These are phyloP conservation scores for Knufia fluminis DNA, from an alignment of 2,329 filamentous ascomycete species.

Conservation along the genomic window DNA sequence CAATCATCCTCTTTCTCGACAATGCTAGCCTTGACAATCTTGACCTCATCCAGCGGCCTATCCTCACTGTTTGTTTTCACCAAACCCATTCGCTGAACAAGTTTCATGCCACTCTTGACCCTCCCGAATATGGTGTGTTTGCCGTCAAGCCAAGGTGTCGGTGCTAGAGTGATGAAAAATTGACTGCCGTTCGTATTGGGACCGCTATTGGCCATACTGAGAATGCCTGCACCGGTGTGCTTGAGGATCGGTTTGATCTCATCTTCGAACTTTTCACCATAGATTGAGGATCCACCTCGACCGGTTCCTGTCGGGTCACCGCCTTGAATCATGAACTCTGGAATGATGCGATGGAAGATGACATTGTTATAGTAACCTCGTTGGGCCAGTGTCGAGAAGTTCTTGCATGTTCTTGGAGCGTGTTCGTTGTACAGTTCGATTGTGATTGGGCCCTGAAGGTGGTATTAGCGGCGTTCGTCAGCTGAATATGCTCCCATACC, in stretches of 20 bases:
- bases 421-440: slow-evolving; percentile 85
- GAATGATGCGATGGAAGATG: slow-evolving; percentile 89
- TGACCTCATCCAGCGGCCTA: slow-evolving; percentile 70
- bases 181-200: slow-evolving; percentile 90
- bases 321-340: slow-evolving; percentile 92
- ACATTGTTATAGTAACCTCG: slow-evolving; percentile 82
- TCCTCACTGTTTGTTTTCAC: slow-evolving; percentile 78
- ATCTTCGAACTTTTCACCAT: slow-evolving; percentile 87
- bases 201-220: slow-evolving; percentile 94
- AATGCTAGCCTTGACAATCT: slow-evolving; percentile 63
- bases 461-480: slow-evolving; percentile 1
- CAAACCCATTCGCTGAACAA: slow-evolving; percentile 80
- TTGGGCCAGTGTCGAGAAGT: slow-evolving; percentile 71
- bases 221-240: slow-evolving; percentile 85
- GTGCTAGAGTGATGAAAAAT: slow-evolving; percentile 91
- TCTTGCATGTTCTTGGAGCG: slow-evolving; percentile 78
- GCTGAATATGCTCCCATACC: slow-evolving; percentile 40
- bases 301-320: slow-evolving; percentile 93
- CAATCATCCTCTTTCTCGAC: slow-evolving; percentile 43
- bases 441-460: slow-evolving; percentile 62
- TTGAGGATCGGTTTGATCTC: slow-evolving; percentile 72
- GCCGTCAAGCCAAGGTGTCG: slow-evolving; percentile 91
- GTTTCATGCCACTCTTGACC: slow-evolving; percentile 70
- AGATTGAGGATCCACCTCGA: slow-evolving; percentile 79
- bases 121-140: slow-evolving; percentile 96